Conservation (phyloP, 495 filamentous ascomycete species). For the Lasiosphaeriaceae sp. region DNA sequence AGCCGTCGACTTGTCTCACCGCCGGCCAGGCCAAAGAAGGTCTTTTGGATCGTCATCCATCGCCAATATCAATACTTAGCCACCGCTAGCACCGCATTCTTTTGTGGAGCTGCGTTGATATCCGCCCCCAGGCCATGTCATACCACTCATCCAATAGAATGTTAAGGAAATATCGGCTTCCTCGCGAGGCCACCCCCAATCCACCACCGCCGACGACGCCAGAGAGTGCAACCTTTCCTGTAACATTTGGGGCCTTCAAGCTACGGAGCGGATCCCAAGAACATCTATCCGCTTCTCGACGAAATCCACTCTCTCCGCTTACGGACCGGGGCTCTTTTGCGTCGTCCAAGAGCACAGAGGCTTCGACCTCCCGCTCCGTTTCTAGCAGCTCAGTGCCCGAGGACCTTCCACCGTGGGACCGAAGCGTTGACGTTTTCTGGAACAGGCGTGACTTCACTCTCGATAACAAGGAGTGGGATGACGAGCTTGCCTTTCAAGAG, state of each 20-base stretch:
- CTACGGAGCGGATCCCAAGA: conserved; percentile 1
- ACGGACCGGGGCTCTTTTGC: background rate
- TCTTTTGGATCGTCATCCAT: too few relatives aligned
- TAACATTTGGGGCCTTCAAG: background rate
- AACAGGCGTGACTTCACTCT: conserved; percentile 3
- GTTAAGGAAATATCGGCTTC: conserved; percentile 7
- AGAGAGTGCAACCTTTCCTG: background rate
- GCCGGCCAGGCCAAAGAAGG: too few relatives aligned
- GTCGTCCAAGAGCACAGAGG: background rate
- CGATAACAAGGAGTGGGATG: conserved; percentile 1
- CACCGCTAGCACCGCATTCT: background rate
- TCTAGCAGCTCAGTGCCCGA: background rate
- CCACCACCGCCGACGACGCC: background rate
- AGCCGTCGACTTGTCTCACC: background rate
- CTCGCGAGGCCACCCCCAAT: background rate
- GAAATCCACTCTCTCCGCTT: background rate
- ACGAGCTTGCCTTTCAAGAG: conserved; percentile 12
- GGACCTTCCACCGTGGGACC: conserved; percentile 26
- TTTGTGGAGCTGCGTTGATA: background rate
- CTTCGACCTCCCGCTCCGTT: background rate
- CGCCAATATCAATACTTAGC: too few relatives aligned
- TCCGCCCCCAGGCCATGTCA: conserved; percentile 3
- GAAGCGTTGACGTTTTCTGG: conserved; percentile 26
- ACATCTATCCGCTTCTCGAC: background rate
- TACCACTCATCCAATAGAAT: conserved; percentile 3